Evolutionary conservation across 495 filamentous ascomycete species (phyloP), one percentile per base, ranked within the genome.

Genomic region (Rostrohypoxylon terebratum): DNA sequence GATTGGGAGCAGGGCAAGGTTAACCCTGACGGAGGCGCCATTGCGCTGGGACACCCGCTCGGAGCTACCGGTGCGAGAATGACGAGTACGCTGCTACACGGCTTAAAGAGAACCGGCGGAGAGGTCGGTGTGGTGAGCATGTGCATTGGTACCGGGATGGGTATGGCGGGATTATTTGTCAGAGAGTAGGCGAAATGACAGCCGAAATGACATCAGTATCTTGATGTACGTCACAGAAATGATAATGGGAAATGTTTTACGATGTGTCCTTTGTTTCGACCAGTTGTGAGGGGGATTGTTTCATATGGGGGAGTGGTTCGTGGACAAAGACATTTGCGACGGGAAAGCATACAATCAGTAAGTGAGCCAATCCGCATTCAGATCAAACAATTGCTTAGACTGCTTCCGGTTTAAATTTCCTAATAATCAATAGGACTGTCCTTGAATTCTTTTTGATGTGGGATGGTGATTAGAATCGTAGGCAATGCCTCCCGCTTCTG

Each of bases 101-200:
- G 86, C 1, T 73, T 92, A 78, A 83, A 85, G 78, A 82, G 88
- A 66, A 82, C 75, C 6, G 85, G 85, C 18, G 86, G 89, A 53
- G 83, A 92, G 77, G 82, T 92, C 31, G 91, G 91, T 50, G 90
- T 93, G 25, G 89, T 92, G 40, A 93, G 90, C 78, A 94, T 97
- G 93, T 97, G 93, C 80, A 89, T 96, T 72, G 93, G 93, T 34
- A 96, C 93, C 13, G 93, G 93, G n/a, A 94, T 94, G 93, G 93
- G 93, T 11, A 94, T 94, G 93, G 92, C 92, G 18, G 91, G 91
- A 25, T 84, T 95, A 77, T 93, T 94, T 84, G 91, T 96, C 45
- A 87, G 90, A 69, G 93, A 95, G 82, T 94, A 88, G 81, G n/a
- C 2, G 8, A 34, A 31, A 31, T 34, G 18, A 4, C 23, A n/a